A percentile compares a stretch with the other conserved stretches of the same genome.
These are phyloP conservation scores for Saccharomycopsis amapae DNA, from an alignment of 805 yeast genomes.

Conservation along the genomic window DNA sequence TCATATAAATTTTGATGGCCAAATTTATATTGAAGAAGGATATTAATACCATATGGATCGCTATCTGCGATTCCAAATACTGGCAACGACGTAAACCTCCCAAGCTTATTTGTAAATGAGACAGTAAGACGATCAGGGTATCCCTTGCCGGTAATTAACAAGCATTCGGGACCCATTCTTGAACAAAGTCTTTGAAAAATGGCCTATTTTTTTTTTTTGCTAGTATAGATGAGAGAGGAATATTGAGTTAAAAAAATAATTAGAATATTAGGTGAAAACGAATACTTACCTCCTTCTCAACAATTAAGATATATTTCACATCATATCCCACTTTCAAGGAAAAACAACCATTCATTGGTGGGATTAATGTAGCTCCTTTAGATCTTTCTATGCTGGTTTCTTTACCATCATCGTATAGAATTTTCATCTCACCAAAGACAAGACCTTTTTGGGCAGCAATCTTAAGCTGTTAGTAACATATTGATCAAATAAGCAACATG, in stretches of 20 bases:
- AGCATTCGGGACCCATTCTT: constrained; percentile 14
- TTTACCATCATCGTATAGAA: constrained; percentile 14
- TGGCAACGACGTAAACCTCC: constrained; percentile 23
- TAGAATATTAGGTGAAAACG: constrained; percentile 11
- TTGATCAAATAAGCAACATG: neutral
- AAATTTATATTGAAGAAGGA: constrained; percentile 31
- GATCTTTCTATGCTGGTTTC: constrained; percentile 13
- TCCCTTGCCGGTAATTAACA: constrained; percentile 61
- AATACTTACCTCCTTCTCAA: constrained; percentile 42
- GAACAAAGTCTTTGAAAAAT: constrained; percentile 29
- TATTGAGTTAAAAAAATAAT: neutral
- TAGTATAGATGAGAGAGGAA: neutral
- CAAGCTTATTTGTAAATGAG: constrained; percentile 33
- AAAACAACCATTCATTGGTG: constrained; percentile 29
- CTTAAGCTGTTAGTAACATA: neutral
- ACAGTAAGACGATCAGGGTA: constrained; percentile 57
- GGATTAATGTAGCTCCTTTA: constrained; percentile 32
- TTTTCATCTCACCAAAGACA: constrained; percentile 33
- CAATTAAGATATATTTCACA: constrained; percentile 31
- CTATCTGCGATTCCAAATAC: constrained; percentile 50
- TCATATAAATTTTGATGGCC: constrained; percentile 4
- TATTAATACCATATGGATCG: constrained; percentile 60
- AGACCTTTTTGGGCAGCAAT: constrained; percentile 19
- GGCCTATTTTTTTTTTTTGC: constrained; percentile 26
- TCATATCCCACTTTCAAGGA: constrained; percentile 10